Conservation (phyloP, 345 rosid genomes). For the Viola odorata region DNA sequence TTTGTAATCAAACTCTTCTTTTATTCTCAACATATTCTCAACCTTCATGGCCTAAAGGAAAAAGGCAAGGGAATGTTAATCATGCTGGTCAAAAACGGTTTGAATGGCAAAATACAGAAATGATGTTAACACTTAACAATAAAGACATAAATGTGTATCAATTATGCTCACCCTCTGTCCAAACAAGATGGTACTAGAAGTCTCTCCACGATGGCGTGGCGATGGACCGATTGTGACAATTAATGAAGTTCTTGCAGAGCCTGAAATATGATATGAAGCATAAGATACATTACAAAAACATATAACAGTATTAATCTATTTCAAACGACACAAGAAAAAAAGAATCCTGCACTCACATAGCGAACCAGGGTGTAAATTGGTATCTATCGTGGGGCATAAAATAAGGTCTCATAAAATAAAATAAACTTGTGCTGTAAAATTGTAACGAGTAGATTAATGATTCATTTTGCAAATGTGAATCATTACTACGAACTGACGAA, state of each 20-base stretch:
- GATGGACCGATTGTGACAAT: slow-evolving; percentile 33
- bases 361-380: slow-evolving; percentile 4
- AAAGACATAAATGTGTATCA: background rate
- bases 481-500: background rate
- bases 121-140: background rate
- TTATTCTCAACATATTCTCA: slow-evolving; percentile 32
- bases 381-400: background rate
- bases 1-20: slow-evolving; percentile 34
- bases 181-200: slow-evolving; percentile 32
- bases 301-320: background rate
- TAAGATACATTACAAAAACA: background rate
- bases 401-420: too few species aligned
- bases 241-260: slow-evolving; percentile 31
- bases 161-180: slow-evolving; percentile 27
- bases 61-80: background rate
- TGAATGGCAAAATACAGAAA: background rate
- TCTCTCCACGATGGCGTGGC: slow-evolving; percentile 33
- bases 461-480: slow-evolving; percentile 1
- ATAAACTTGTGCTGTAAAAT: too few species aligned
- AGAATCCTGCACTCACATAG: too few species aligned
- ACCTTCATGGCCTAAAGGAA: slow-evolving; percentile 30
- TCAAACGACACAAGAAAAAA: background rate
- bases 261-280: slow-evolving; percentile 20
- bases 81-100: background rate
- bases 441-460: background rate